Conservation (phyloP, 441 rosid species). For the Croton setiger region DNA sequence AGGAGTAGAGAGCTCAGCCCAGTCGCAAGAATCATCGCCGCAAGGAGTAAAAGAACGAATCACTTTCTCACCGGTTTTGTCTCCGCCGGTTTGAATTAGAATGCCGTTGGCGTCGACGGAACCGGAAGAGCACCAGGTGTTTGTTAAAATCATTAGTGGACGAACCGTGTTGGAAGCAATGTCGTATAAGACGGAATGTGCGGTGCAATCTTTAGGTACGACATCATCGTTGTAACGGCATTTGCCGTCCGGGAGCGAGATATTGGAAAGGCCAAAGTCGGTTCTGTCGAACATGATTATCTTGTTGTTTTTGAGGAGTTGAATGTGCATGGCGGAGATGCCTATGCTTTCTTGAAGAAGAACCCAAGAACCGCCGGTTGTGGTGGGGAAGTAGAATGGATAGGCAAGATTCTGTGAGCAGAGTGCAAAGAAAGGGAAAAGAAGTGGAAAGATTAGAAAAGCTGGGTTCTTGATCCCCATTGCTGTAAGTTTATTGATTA, state of each 20-base stretch:
- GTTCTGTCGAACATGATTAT: conserved; percentile 80
- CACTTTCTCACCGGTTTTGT: conserved; percentile 30
- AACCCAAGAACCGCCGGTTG: conserved; percentile 29
- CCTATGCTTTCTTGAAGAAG: conserved; percentile 57
- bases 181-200: conserved; percentile 67
- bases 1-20: conserved; percentile 36
- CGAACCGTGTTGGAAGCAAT: conserved; percentile 52
- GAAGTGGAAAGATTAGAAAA: conserved; percentile 8
- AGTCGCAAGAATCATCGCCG: conserved; percentile 34
- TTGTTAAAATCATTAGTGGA: conserved; percentile 51
- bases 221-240: conserved; percentile 33
- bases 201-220: conserved; percentile 53
- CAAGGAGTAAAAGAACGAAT: conserved; percentile 41
- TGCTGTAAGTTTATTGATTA: conserved; percentile 4
- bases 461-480: conserved; percentile 31
- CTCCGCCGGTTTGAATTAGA: conserved; percentile 46
- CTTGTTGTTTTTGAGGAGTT: conserved; percentile 59
- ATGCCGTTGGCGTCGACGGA: conserved; percentile 45
- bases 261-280: conserved; percentile 46
- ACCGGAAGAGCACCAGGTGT: conserved; percentile 88
- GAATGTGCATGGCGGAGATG: conserved; percentile 91
- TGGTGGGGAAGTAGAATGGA: background rate
- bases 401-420: background rate
- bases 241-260: conserved; percentile 37
- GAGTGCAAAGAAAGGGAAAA: conserved; percentile 3